A percentile compares a stretch with the other conserved stretches of the same genome.
Evolutionary conservation across 257 asterid species (phyloP).

Genomic region (Cynanchum wilfordii): DNA sequence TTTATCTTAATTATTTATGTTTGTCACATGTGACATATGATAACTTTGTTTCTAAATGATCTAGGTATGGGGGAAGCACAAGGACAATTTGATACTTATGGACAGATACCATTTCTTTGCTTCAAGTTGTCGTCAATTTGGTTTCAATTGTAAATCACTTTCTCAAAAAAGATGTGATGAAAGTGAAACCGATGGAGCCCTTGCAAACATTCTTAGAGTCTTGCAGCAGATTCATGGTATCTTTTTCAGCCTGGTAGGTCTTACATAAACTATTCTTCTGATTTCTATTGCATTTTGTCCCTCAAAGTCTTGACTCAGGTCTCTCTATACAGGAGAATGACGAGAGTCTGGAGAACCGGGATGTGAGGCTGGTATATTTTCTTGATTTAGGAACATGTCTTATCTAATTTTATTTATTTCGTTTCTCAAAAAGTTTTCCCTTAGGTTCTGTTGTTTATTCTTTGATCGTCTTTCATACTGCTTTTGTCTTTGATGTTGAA

Average conservation of each 20-base stretch:
- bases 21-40: neutral
- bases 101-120: slow-evolving; percentile 85
- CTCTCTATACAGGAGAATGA: slow-evolving; percentile 40
- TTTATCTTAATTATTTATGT: neutral
- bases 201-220: slow-evolving; percentile 57
- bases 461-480: neutral
- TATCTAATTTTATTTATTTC: neutral
- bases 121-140: slow-evolving; percentile 82
- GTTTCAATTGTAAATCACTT: slow-evolving; percentile 57
- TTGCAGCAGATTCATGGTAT: slow-evolving; percentile 54
- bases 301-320: slow-evolving; percentile 7
- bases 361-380: slow-evolving; percentile 74
- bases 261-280: neutral
- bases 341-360: slow-evolving; percentile 50
- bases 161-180: slow-evolving; percentile 63
- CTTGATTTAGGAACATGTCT: neutral
- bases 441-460: neutral
- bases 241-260: slow-evolving; percentile 53
- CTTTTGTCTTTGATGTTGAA: neutral
- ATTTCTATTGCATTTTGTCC: neutral
- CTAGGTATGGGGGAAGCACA: slow-evolving; percentile 84
- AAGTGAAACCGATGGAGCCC: slow-evolving; percentile 83
- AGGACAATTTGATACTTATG: slow-evolving; percentile 78
- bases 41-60: slow-evolving; percentile 4
- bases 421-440: no score